Evolutionary conservation across 768 basidiomycete genomes (phyloP).

Genomic region (Macrolepiota fuliginosa): DNA sequence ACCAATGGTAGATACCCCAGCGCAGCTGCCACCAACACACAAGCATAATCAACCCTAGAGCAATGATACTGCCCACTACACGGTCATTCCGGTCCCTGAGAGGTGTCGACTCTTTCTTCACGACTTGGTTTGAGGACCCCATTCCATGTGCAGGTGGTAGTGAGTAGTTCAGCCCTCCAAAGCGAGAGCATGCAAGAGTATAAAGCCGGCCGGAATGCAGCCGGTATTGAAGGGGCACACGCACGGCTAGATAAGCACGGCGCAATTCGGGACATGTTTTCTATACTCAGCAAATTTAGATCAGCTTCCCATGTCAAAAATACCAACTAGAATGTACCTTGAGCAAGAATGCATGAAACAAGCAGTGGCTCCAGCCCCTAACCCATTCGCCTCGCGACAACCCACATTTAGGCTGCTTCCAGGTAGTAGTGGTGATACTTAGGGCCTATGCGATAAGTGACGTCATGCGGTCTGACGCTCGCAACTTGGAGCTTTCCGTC

Average conservation of each 20-base stretch:
- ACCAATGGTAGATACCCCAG: neutral
- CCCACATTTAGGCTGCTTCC: no score
- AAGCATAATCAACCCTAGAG: neutral
- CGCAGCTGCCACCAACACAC: constrained; percentile 1
- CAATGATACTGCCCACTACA: neutral
- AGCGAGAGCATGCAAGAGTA: no score
- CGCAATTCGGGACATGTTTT: neutral
- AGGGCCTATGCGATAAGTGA: no score
- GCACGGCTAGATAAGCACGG: neutral
- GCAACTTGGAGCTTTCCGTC: no score
- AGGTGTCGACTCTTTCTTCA: neutral
- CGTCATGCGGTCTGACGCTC: no score
- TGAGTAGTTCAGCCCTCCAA: neutral
- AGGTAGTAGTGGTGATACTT: no score
- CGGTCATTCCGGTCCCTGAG: neutral
- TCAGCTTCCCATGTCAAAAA: neutral
- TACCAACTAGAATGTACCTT: neutral
- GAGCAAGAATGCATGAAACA: neutral
- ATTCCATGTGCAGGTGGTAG: neutral
- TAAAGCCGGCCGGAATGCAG: no score
- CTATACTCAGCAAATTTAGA: neutral
- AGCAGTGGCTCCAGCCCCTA: no score
- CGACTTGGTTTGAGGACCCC: neutral
- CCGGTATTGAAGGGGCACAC: no score
- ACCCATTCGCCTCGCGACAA: no score